Evolutionary conservation across 2,329 filamentous ascomycete genomes (phyloP).

Genomic region (Alternaria panax): DNA sequence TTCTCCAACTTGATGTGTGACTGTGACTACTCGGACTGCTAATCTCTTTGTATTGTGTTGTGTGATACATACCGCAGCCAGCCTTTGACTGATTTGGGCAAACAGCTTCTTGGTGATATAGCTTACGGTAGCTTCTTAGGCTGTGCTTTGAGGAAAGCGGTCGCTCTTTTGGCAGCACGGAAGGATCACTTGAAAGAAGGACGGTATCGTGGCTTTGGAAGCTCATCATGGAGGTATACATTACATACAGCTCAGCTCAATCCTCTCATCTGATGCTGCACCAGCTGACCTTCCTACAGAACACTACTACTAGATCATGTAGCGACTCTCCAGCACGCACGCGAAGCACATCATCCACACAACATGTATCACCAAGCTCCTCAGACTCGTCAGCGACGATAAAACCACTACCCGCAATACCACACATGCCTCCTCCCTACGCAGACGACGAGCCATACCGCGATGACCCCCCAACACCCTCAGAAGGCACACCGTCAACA

Average conservation of each 20-base stretch:
- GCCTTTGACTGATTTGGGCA: conserved; percentile 1
- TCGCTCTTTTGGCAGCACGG: not conserved
- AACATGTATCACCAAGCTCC: conserved; percentile 1
- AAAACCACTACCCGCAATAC: conserved; percentile 9
- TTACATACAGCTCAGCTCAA: too few relatives aligned
- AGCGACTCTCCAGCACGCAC: not conserved
- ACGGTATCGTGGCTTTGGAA: not conserved
- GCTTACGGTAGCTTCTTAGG: not conserved
- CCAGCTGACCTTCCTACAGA: conserved; percentile 3
- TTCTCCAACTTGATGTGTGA: conserved; percentile 8
- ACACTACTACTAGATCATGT: conserved; percentile 6
- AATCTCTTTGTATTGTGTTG: conserved; percentile 8
- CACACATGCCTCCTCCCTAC: conserved; percentile 7
- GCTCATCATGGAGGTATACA: conserved; percentile 13
- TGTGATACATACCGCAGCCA: conserved; percentile 7
- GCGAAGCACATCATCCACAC: not conserved
- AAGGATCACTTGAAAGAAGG: not conserved
- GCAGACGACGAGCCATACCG: conserved; percentile 8
- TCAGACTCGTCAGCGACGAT: conserved; percentile 1
- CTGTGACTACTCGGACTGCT: conserved; percentile 7
- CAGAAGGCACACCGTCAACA: not conserved
- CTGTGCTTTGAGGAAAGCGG: not conserved
- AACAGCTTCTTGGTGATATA: not conserved
- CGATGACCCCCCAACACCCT: conserved; percentile 13
- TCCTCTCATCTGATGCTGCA: not conserved